Base-by-base conservation (phyloP, 2,329 filamentous ascomycete genomes). In the Colletotrichum theobromicola region DNA sequence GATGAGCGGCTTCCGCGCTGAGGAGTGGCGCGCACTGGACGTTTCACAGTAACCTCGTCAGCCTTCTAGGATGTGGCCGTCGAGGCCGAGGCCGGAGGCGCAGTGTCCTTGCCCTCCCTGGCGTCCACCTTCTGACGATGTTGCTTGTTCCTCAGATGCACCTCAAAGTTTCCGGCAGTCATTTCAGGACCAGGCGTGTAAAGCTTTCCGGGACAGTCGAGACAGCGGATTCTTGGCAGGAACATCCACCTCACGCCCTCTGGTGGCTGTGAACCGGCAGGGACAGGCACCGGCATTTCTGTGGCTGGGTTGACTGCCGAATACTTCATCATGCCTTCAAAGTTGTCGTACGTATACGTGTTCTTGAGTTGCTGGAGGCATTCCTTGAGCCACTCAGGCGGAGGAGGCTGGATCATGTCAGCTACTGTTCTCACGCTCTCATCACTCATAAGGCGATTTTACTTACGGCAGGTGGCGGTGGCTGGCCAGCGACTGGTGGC, bases 321-420 rank as follows among this genome's bases (percentile, higher is more conserved):
- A 84, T 97, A 96, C 75, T 95, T 95, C 97, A 99, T 99, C 26
- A 93, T 90, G 68, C 93, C 94, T 83, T 98, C 95, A 82, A 98
- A 98, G 34, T 90, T 90, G 82, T 98, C 95, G 79, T 93, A 90
- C 5, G 94, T 93, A 80, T 98, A 96, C 74, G 89, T 87, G 78
- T 92, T 92, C 78, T 87, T 87, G 71, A 98, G 90, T 28, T 92
- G 89, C 74, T 90, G 87, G n/a, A 98, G 90, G 67, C 94, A 93
- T 46, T 89, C 85, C 72, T 89, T 87, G 70, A 99, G 93, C 97
- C 97, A 98, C 71, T 91, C 88, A n/a, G 96, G 96, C 21, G 95
- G 93, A 9, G 94, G 92, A 73, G 95, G 95, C 95, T 98, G 72
- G 74, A 79, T 53, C 67, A 75, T 15, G 61, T 76, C 37, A 76